These are phyloP conservation scores for Purpureocillium takamizusanense DNA, from an alignment of 2,329 filamentous ascomycete genomes.

Conservation along the genomic window DNA sequence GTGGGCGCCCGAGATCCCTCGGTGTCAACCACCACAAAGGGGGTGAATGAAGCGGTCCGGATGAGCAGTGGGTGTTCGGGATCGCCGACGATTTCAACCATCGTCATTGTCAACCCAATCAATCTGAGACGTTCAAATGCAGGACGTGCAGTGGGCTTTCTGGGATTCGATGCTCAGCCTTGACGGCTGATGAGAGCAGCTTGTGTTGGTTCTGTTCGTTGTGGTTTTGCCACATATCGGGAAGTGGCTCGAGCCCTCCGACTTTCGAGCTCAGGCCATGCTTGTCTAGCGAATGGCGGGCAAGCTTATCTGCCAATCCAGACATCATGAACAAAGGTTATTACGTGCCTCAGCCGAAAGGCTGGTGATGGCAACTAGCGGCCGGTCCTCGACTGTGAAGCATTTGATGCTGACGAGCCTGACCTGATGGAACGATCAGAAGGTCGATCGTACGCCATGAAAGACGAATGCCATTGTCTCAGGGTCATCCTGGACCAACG, in stretches of 20 bases:
- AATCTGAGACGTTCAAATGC: background rate
- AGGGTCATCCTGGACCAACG: no score
- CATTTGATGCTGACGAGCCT: no score
- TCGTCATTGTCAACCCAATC: background rate
- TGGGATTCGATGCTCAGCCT: background rate
- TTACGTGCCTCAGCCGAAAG: no score
- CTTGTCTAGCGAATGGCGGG: background rate
- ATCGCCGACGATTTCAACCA: slow-evolving; percentile 6
- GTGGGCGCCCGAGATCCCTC: slow-evolving; percentile 8
- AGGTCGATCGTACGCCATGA: no score
- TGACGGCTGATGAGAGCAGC: no score
- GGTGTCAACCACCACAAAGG: slow-evolving; percentile 10
- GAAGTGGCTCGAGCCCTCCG: background rate
- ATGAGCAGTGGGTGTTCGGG: slow-evolving; percentile 18
- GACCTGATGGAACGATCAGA: no score
- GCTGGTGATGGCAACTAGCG: no score
- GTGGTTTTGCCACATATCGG: background rate
- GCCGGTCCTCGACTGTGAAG: no score
- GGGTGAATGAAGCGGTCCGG: slow-evolving; percentile 4
- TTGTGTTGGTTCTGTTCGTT: slow-evolving; percentile 1
- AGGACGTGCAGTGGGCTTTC: background rate
- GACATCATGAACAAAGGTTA: no score
- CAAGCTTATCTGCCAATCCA: no score
- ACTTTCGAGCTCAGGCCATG: background rate
- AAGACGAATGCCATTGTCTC: no score